These are phyloP conservation scores for Nitzschia palea DNA, from an alignment of 108 stramenopile species.

Conservation along the genomic window DNA sequence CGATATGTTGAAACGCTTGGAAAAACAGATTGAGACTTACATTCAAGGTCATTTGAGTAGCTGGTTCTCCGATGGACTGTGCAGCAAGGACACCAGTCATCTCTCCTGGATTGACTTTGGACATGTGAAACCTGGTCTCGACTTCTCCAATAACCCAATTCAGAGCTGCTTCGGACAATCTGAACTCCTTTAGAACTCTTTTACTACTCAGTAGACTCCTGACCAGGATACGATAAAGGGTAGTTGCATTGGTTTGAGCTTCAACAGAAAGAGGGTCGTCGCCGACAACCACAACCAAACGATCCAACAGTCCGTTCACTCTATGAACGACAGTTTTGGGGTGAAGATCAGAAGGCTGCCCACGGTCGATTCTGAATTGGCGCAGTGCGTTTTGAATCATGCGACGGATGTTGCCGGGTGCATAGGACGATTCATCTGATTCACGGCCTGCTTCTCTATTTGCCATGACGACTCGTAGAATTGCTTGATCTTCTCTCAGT, in stretches of 20 bases:
- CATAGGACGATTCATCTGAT: constrained; percentile 79
- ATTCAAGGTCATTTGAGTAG: constrained; percentile 99
- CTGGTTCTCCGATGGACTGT: constrained; percentile 98
- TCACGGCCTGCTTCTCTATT: constrained; percentile 90
- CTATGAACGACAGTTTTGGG: constrained; percentile 82
- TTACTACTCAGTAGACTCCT: constrained; percentile 87
- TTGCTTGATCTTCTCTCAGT: constrained; percentile 83
- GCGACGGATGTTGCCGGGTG: constrained; percentile 92
- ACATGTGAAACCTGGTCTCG: constrained; percentile 86
- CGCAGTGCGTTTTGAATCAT: constrained; percentile 91
- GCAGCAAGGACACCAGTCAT: constrained; percentile 99
- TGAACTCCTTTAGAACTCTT: constrained; percentile 86
- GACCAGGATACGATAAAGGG: constrained; percentile 89
- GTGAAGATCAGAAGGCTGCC: constrained; percentile 83
- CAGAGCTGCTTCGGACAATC: constrained; percentile 89
- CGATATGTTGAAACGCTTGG: neutral
- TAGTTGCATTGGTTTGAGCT: constrained; percentile 94
- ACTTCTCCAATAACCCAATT: constrained; percentile 91
- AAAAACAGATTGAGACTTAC: constrained; percentile 13
- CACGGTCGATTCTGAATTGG: constrained; percentile 88
- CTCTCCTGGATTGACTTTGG: constrained; percentile 95
- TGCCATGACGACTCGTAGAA: constrained; percentile 84
- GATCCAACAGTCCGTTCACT: constrained; percentile 75
- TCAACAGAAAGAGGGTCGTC: constrained; percentile 88
- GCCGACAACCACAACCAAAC: constrained; percentile 91